These are phyloP conservation scores for Cyberlindnera lachancei DNA, from an alignment of 805 yeast genomes.

Conservation along the genomic window DNA sequence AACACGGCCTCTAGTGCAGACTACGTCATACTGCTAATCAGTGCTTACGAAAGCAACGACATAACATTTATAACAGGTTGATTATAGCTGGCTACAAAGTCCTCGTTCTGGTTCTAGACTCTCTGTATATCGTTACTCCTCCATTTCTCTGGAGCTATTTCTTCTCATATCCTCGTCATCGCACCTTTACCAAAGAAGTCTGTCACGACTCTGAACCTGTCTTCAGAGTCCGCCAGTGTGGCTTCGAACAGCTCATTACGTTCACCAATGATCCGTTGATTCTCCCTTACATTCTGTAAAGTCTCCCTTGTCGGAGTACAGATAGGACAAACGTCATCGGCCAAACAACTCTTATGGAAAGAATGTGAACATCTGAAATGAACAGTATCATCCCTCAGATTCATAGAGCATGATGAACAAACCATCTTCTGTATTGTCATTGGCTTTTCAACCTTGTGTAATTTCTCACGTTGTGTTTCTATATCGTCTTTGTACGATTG, in stretches of 20 bases:
- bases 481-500: slow-evolving; percentile 65
- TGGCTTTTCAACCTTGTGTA: slow-evolving; percentile 39
- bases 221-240: slow-evolving; percentile 42
- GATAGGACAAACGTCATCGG: slow-evolving; percentile 60
- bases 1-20: too few species aligned
- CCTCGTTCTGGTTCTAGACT: too few species aligned
- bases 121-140: too few species aligned
- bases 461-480: slow-evolving; percentile 39
- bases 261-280: slow-evolving; percentile 55
- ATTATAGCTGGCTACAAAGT: too few species aligned
- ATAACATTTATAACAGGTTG: too few species aligned
- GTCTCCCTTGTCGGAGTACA: slow-evolving; percentile 71
- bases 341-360: slow-evolving; percentile 74
- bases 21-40: too few species aligned
- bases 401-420: slow-evolving; percentile 23
- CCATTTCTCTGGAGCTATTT: too few species aligned
- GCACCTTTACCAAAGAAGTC: slow-evolving; percentile 89
- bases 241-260: slow-evolving; percentile 56
- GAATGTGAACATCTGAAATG: slow-evolving; percentile 86
- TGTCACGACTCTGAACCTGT: slow-evolving; percentile 66
- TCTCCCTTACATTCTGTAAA: slow-evolving; percentile 45
- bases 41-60: too few species aligned
- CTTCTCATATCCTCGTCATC: slow-evolving; percentile 40
- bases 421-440: slow-evolving; percentile 31
- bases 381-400: slow-evolving; percentile 68